These are phyloP conservation scores for Euphorbia schlechtendalii DNA, from an alignment of 441 rosid genomes.

Conservation along the genomic window DNA sequence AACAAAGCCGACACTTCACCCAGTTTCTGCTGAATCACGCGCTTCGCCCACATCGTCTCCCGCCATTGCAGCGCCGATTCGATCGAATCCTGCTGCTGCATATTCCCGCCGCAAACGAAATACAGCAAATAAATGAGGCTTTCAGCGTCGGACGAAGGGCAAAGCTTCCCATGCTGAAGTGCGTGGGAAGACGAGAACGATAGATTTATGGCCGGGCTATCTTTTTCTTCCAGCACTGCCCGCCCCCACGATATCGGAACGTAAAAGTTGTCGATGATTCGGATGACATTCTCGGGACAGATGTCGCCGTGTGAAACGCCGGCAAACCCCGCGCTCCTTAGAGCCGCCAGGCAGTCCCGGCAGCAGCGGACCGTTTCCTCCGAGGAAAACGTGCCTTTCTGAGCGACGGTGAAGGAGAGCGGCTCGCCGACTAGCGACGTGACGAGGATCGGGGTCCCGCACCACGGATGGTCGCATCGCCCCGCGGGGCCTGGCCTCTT, in stretches of 20 bases:
- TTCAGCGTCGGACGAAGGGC: conserved; percentile 63
- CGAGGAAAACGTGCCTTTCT: conserved; percentile 34
- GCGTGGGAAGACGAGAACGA: conserved; percentile 61
- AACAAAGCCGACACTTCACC: conserved; percentile 51
- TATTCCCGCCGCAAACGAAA: conserved; percentile 43
- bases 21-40: conserved; percentile 50
- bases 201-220: conserved; percentile 49
- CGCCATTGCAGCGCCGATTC: conserved; percentile 68
- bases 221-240: conserved; percentile 60
- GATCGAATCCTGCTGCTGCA: conserved; percentile 48
- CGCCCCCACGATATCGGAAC: conserved; percentile 56
- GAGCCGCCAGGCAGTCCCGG: conserved; percentile 47
- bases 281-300: conserved; percentile 47
- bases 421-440: conserved; percentile 55
- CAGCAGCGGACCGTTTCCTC: conserved; percentile 51
- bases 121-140: conserved; percentile 50
- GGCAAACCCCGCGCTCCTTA: conserved; percentile 43
- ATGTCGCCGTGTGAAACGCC: conserved; percentile 57
- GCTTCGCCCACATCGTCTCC: conserved; percentile 52
- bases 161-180: conserved; percentile 56
- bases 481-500: conserved; percentile 38
- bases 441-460: conserved; percentile 60
- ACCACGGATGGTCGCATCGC: conserved; percentile 54
- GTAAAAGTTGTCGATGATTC: conserved; percentile 26
- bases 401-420: conserved; percentile 37